Evolutionary conservation across 2,329 filamentous ascomycete genomes (phyloP), one percentile per base, ranked within the genome.

Genomic region (Monilinia vaccinii-corymbosi): DNA sequence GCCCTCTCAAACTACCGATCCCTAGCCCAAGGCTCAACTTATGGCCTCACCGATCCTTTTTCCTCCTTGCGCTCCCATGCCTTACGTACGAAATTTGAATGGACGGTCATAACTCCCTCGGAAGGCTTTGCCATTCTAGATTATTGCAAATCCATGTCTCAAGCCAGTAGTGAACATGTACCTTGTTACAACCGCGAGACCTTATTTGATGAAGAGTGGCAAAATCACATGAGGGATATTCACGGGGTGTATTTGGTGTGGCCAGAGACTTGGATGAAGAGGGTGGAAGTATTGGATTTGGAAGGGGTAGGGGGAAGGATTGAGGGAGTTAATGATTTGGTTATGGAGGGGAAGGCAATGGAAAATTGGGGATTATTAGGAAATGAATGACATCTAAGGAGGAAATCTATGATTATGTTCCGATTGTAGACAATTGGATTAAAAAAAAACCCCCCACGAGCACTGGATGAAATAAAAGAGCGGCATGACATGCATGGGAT

Each of bases 151-250:
- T 61, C 61, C 1, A 38, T 64, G 6, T 63, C 62, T 11, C 58
- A 60, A 1, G 58, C 64, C 1, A 47, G n/a, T 38, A 46, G 23
- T 14, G 60, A 44, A 23, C 38, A 60, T 32, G 56, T 61, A 0
- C 69, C 69, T 14, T 70, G 69, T 36, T 70, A 70, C 28, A 68
- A 70, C 31, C 67, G 69, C 18, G 66, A 70, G 44, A 70, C 66
- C 11, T 60, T 70, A 1, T 70, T 68, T 34, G 69, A 70, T 40
- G 69, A 70, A 58, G 68, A 70, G 58, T 70, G 69, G 68, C 67
- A 70, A 59, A 61, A 62, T 40, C 69, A 70, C 57, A 70, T 70
- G 66, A 66, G 67, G 23, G 69, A 70, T 62, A 64, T 70, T 18
- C 68, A 70, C 62, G 69, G 69, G 1, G 65, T 70, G 1, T 69